phyloP scores from a whole-genome alignment of 768 basidiomycete species.

The Podaxis mareebaensis region DNA sequence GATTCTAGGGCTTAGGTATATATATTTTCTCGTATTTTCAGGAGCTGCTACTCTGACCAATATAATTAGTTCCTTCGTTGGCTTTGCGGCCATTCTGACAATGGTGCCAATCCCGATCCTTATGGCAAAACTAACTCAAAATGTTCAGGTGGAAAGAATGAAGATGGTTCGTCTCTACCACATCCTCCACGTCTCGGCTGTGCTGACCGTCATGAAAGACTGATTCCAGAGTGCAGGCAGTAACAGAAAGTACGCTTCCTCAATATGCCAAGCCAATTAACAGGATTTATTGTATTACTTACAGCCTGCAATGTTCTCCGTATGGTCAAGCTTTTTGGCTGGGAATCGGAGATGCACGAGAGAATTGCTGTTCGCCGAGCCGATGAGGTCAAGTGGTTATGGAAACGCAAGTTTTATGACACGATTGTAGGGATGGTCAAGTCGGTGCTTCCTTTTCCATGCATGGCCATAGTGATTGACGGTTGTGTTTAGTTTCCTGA shows the following conservation, averaged over 20 bases:
- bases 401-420: slow-evolving; percentile 42
- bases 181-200: neutral
- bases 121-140: slow-evolving; percentile 39
- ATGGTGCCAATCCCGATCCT: slow-evolving; percentile 26
- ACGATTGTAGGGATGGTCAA: slow-evolving; percentile 47
- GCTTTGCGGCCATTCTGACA: slow-evolving; percentile 4
- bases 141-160: slow-evolving; percentile 54
- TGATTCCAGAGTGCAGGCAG: slow-evolving; percentile 60
- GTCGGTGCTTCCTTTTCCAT: slow-evolving; percentile 30
- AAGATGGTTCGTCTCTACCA: slow-evolving; percentile 44
- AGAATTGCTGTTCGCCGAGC: slow-evolving; percentile 59
- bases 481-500: slow-evolving; percentile 32
- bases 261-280: slow-evolving; percentile 9
- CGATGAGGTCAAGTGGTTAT: slow-evolving; percentile 61
- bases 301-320: slow-evolving; percentile 57
- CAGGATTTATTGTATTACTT: slow-evolving; percentile 3
- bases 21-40: neutral
- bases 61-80: slow-evolving; percentile 12
- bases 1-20: slow-evolving; percentile 48
- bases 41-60: neutral
- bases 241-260: slow-evolving; percentile 54
- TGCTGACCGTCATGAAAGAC: slow-evolving; percentile 27
- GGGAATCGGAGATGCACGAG: slow-evolving; percentile 60
- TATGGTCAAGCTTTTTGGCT: slow-evolving; percentile 75
- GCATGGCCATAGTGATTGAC: neutral